These are phyloP conservation scores for Letharia lupina DNA, from an alignment of 495 filamentous ascomycete species.

Conservation along the genomic window DNA sequence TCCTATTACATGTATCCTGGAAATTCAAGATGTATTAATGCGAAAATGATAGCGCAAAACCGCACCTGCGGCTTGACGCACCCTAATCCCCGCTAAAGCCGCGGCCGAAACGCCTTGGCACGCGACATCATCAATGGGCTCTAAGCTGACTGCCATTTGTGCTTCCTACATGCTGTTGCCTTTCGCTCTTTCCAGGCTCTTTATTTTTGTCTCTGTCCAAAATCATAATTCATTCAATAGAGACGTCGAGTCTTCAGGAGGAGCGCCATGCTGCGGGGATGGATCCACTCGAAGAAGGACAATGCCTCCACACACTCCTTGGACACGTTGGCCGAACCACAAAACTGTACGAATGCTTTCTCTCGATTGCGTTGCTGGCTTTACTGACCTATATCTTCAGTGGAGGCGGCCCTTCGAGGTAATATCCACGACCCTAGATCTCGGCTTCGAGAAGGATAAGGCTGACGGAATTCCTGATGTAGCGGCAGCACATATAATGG, in stretches of 20 bases:
- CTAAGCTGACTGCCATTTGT: no score
- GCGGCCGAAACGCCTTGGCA: no score
- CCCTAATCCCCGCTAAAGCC: no score
- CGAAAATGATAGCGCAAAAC: no score
- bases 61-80: no score
- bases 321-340: conserved; percentile 49
- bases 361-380: not conserved
- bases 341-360: conserved; percentile 44
- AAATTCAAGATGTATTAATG: no score
- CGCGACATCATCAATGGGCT: no score
- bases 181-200: not conserved
- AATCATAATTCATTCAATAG: not conserved
- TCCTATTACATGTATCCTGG: no score
- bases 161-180: not conserved
- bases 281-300: conserved; percentile 48
- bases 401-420: conserved; percentile 52
- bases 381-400: conserved; percentile 31
- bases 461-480: conserved; percentile 24
- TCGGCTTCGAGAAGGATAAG: conserved; percentile 6
- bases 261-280: conserved; percentile 42
- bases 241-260: conserved; percentile 7
- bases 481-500: conserved; percentile 64
- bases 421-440: conserved; percentile 30
- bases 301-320: conserved; percentile 49
- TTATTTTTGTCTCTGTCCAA: not conserved